Conservation (phyloP, 2,329 filamentous ascomycete species). For the Aspergillus novofumigatus region DNA sequence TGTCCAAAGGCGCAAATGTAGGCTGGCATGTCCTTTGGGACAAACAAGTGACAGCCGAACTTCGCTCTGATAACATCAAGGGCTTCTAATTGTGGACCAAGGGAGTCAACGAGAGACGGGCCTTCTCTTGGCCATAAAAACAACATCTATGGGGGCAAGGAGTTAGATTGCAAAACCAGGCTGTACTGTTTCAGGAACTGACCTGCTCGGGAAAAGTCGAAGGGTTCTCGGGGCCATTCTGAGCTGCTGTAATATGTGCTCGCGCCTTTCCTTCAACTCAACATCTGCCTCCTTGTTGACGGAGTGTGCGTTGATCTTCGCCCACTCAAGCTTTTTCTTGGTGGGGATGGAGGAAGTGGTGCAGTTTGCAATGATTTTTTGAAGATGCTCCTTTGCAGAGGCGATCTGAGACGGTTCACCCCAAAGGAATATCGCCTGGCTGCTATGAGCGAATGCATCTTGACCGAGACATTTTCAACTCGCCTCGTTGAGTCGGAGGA, state of each 20-base stretch:
- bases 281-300: constrained; percentile 21
- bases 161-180: background rate
- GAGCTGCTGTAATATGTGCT: constrained; percentile 20
- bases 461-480: background rate
- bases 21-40: constrained; percentile 25
- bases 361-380: constrained; percentile 16
- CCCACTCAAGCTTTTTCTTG: constrained; percentile 19
- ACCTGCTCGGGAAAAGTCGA: constrained; percentile 24
- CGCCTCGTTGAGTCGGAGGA: background rate
- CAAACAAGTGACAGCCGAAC: constrained; percentile 39
- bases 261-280: constrained; percentile 20
- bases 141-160: constrained; percentile 22
- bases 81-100: constrained; percentile 41
- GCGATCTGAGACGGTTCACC: constrained; percentile 21
- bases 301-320: constrained; percentile 23
- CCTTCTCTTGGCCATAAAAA: constrained; percentile 47
- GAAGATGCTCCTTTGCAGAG: constrained; percentile 19
- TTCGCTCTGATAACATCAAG: constrained; percentile 44
- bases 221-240: constrained; percentile 20
- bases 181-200: constrained; percentile 1
- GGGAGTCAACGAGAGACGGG: constrained; percentile 34
- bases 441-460: constrained; percentile 1
- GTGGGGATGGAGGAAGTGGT: constrained; percentile 3
- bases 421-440: constrained; percentile 24
- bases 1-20: constrained; percentile 31